These are phyloP conservation scores for Hanseniaspora occidentalis DNA, from an alignment of 805 yeast species.

Conservation along the genomic window DNA sequence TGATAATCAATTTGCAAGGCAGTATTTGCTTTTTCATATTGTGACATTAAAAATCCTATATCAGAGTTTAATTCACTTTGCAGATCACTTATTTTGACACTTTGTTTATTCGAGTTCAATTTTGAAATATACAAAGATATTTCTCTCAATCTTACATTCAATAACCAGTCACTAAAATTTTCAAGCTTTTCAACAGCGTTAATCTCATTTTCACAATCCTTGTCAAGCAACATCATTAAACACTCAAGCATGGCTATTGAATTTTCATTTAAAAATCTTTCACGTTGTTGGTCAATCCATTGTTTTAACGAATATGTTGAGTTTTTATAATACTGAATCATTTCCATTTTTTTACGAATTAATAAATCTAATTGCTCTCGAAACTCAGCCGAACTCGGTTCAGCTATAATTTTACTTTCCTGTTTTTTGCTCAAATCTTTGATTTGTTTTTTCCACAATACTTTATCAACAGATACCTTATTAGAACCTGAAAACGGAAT, in stretches of 20 bases:
- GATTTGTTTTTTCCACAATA: neutral
- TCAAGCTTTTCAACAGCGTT: neutral
- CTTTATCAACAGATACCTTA: neutral
- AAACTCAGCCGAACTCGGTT: neutral
- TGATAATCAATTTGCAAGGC: neutral
- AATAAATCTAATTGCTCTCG: neutral
- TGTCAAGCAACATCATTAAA: neutral
- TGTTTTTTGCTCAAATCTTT: neutral
- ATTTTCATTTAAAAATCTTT: neutral
- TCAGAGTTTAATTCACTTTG: neutral
- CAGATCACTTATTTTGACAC: neutral
- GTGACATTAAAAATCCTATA: neutral
- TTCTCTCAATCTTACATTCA: neutral
- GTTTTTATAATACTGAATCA: neutral
- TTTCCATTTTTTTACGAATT: neutral
- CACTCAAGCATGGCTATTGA: neutral
- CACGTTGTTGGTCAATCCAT: neutral
- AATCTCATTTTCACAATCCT: neutral
- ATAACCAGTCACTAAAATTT: neutral
- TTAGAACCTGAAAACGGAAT: neutral
- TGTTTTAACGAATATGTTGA: neutral
- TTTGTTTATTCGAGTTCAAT: neutral
- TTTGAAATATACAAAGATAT: neutral
- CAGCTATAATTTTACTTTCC: neutral
- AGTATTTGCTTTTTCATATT: neutral